Base-by-base conservation (phyloP, 1,284 basidiomycete genomes). In the Cronartium ribicola region DNA sequence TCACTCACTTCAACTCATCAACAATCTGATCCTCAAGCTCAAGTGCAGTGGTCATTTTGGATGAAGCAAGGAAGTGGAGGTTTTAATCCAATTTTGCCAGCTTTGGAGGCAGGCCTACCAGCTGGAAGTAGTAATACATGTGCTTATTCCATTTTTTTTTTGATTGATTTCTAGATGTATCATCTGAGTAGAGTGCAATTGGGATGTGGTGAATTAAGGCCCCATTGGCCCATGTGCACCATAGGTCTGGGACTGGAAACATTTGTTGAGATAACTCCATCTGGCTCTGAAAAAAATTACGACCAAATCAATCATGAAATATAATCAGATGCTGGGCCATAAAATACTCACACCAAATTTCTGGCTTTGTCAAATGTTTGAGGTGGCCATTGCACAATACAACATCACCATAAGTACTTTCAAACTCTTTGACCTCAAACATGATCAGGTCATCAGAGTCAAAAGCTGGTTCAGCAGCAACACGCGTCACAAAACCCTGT, bases 111-210 rank as follows among this genome's bases (percentile, higher is more conserved):
- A 68, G 51, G 4, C 51, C 66, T n/a, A 37, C n/a, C 0, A 67
- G 20, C 13, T 17, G 40, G 51, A 67, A 67, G 41, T 40, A 67
- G 11, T 7, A 68, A 4, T 51, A 20, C 3, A 68, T 68, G 55
- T 68, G 66, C 39, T 68, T 68, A 40, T 68, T 68, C 66, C 66
- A 68, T n/a, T 20, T 14, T 20, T 20, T 14, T 20, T 64, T 39
- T 43, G 43, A 36, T 7, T 36, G 13, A 64, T 20, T 20, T 17
- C n/a, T 4, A 64, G 36, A 36, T 7, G 41, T 0, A 39, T 43
- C 62, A 3, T 64, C 13, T 14, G 17, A 51, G 11, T 51, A 51
- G 17, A 51, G 13, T 4, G 10, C 3, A 5, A 51, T 14, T 13
- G 48, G 48, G 17, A 51, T 0, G 0, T 51, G 5, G 17, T 20